Base-by-base conservation (phyloP, 2,329 filamentous ascomycete species). In the Camillea tinctor region DNA sequence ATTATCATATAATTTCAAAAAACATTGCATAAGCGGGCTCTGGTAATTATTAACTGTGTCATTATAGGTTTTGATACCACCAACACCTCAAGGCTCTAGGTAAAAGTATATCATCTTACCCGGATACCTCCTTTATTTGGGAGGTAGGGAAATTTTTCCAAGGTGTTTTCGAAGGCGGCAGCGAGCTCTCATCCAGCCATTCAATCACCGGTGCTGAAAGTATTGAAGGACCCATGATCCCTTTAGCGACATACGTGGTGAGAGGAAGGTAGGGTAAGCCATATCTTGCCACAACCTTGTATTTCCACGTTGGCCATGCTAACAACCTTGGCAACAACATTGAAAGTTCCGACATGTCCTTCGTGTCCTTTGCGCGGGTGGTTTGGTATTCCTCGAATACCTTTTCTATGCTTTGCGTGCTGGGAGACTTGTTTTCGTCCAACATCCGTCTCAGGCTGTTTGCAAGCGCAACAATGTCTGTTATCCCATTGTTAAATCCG, bases 401-500 rank as follows among this genome's bases (percentile, higher is more conserved):
- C 3, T 50, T 44, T 13, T 64, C 63, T 6, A 71, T 30, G 3
- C 52, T 44, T 11, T 54, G 57, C 9, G 60, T 61, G 53, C 23
- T 62, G 7, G 69, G 68, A 5, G 58, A 59, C 17, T 56, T 21
- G 3, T 58, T 55, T 13, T 23, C 55, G 54, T 56, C 52, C 11
- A 70, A 58, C 21, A 67, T 52, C 8, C 57, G 53, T 55, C 66
- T 60, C 8, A 74, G 64, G 20, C 65, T 57, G 52, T 71, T 72
- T 15, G 57, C 64, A 3, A 72, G 66, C 3, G 63, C 64, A 11
- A 69, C 67, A 9, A 68, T 57, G 30, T 72, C 71, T 36, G 64
- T 62, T 1, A 74, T 58, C 7, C 69, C 73, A 53, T 67, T 67
- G 56, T 75, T 75, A 44, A 70, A 69, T 4, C 73, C 72, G 4